A percentile compares a stretch with the other conserved stretches of the same genome.
Conservation (phyloP, 202 grass and related monocot genomes). For the Elaeis oleifera region DNA sequence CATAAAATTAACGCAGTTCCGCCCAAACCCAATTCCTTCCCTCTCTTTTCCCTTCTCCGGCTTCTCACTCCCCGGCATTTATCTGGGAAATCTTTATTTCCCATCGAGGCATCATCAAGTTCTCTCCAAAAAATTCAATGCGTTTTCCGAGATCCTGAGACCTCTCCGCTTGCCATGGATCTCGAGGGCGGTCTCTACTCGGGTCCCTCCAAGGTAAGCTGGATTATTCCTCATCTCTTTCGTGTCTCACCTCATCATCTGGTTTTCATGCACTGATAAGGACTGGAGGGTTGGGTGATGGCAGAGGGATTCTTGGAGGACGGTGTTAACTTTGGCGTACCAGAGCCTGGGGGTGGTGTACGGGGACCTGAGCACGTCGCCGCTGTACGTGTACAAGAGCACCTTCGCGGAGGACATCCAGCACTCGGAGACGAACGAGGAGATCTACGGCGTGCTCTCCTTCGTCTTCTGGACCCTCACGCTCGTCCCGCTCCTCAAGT, state of each 20-base stretch:
- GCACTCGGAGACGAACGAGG: slow-evolving; percentile 92
- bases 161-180: slow-evolving; percentile 18
- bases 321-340: slow-evolving; percentile 78
- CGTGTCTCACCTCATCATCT: neutral
- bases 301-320: slow-evolving; percentile 57
- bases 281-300: neutral
- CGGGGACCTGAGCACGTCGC: slow-evolving; percentile 90
- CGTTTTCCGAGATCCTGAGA: too few relatives aligned
- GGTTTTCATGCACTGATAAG: neutral
- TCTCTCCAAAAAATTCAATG: too few relatives aligned
- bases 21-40: too few relatives aligned
- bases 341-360: slow-evolving; percentile 95
- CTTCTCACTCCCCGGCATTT: too few relatives aligned
- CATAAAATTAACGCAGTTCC: neutral
- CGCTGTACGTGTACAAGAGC: slow-evolving; percentile 94
- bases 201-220: slow-evolving; percentile 19
- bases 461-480: slow-evolving; percentile 99
- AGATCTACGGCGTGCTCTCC: slow-evolving; percentile 94
- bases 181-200: slow-evolving; percentile 17
- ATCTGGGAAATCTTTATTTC: too few relatives aligned
- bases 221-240: slow-evolving; percentile 1
- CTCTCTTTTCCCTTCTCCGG: too few relatives aligned
- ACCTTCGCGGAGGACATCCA: slow-evolving; percentile 97
- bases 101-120: too few relatives aligned
- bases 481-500: slow-evolving; percentile 87